Base-by-base conservation (phyloP, 2,329 filamentous ascomycete genomes). In the Tolypocladium tropicale region DNA sequence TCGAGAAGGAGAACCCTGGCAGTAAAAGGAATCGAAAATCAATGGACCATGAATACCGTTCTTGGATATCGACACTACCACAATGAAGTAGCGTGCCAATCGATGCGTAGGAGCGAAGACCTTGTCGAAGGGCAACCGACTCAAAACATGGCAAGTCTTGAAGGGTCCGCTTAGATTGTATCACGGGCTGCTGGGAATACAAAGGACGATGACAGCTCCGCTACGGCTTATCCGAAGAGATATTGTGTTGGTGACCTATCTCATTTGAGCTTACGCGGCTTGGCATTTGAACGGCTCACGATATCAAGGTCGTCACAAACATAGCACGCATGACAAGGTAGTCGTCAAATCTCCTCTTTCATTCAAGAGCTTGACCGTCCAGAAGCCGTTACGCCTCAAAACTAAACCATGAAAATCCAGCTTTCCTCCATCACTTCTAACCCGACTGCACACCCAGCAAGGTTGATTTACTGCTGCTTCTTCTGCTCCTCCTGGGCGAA, bases 401-500 rank as follows among this genome's bases (percentile, higher is more conserved):
- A 68, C 62, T 62, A 70, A 70, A 69, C 63, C 67, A 67, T 67
- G 60, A 64, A 60, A 67, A 63, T 61, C 60, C 65, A 61, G 48
- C 25, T 34, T 53, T 61, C 64, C 59, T 61, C 64, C 59, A 60
- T 59, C 58, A 58, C 58, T 33, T 64, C 57, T 51, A 59, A 65
- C 60, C 67, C 59, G 60, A 61, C 70, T 73, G 70, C 70, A 69
- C 70, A 73, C 70, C 70, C 70, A 73, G 69, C 64, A 62, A 68
- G 64, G 61, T 57, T 61, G 62, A 58, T 63, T 66, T 72, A 72
- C 67, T 71, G 68, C 67, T 70, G 69, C 69, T 71, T 72, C 70
- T 74, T 72, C 67, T 74, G 70, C 57, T 70, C 56, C 65, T 74
- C 84, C 83, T 95, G 90, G 68, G 86, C 81, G 79, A 95, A 99